Percentiles rank a stretch among this genome's conserved stretches.
phyloP scores from a whole-genome alignment of 371 early-diverging fungal species.

The Blastocladiella emersonii region DNA sequence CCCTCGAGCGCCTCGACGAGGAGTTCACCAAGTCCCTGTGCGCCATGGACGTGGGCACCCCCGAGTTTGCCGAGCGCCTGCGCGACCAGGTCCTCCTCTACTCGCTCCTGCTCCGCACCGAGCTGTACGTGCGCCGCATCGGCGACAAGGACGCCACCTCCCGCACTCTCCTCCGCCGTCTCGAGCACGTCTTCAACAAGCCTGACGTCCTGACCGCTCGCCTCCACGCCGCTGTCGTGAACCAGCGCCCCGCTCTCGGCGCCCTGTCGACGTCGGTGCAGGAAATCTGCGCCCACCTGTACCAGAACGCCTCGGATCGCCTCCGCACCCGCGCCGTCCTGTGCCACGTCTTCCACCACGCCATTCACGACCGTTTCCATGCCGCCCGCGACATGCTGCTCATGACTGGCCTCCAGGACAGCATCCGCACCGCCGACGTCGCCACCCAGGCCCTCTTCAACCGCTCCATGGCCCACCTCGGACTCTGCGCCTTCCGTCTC shows the following conservation, averaged over 20 bases:
- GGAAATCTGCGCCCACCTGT: slow-evolving; percentile 69
- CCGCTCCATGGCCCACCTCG: slow-evolving; percentile 89
- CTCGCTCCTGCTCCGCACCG: slow-evolving; percentile 70
- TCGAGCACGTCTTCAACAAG: slow-evolving; percentile 95
- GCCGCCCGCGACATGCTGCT: slow-evolving; percentile 89
- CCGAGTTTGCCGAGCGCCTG: slow-evolving; percentile 88
- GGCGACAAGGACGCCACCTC: slow-evolving; percentile 45
- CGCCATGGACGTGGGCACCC: slow-evolving; percentile 89
- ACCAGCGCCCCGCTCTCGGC: neutral
- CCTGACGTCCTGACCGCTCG: slow-evolving; percentile 37
- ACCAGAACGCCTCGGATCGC: slow-evolving; percentile 67
- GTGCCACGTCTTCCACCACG: slow-evolving; percentile 91
- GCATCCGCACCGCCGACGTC: slow-evolving; percentile 76
- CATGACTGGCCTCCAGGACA: slow-evolving; percentile 95
- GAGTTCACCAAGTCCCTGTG: slow-evolving; percentile 91
- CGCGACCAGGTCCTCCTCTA: slow-evolving; percentile 80
- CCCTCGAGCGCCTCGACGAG: slow-evolving; percentile 88
- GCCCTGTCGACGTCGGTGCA: slow-evolving; percentile 41
- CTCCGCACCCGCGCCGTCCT: slow-evolving; percentile 90
- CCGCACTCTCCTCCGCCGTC: slow-evolving; percentile 64
- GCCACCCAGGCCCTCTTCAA: slow-evolving; percentile 90
- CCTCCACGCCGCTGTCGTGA: neutral
- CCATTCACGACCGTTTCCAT: slow-evolving; percentile 85
- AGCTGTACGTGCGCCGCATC: slow-evolving; percentile 55
- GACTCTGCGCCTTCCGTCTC: slow-evolving; percentile 89